phyloP scores from a whole-genome alignment of 352 stramenopile genomes.

The Pythium sp. region DNA sequence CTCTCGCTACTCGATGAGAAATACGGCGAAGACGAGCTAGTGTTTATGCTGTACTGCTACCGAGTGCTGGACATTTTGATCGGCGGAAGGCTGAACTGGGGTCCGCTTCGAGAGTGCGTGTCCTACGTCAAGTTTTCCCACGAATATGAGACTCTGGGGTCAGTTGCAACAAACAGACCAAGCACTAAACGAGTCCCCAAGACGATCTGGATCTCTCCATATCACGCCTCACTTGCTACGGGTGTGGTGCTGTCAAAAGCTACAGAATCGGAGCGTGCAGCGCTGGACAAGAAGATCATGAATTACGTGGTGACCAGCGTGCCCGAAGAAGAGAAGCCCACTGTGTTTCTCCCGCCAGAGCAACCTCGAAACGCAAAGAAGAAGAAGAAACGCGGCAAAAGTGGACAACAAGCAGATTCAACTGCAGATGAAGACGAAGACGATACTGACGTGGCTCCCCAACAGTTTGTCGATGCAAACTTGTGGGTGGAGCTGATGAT shows the following conservation, averaged over 20 bases:
- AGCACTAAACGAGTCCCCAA: conserved; percentile 39
- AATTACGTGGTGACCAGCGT: conserved; percentile 70
- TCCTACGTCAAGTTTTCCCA: conserved; percentile 55
- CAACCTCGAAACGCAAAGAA: conserved; percentile 5
- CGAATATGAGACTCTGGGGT: conserved; percentile 41
- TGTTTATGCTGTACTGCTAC: conserved; percentile 90
- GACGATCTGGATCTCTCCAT: conserved; percentile 79
- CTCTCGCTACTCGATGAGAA: conserved; percentile 91
- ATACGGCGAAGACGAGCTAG: conserved; percentile 89
- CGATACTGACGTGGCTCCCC: conserved; percentile 10
- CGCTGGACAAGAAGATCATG: conserved; percentile 62
- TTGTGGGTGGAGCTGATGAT: conserved; percentile 87
- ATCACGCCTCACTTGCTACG: conserved; percentile 70
- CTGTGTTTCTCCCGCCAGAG: conserved; percentile 37
- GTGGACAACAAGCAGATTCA: background rate
- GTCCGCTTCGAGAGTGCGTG: conserved; percentile 48
- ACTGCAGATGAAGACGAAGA: conserved; percentile 10
- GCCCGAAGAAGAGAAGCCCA: conserved; percentile 48
- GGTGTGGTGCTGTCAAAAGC: conserved; percentile 73
- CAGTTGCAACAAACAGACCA: background rate
- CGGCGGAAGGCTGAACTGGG: conserved; percentile 54
- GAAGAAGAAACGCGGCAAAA: conserved; percentile 12
- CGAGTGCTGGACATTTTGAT: conserved; percentile 74
- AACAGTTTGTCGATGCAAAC: conserved; percentile 72
- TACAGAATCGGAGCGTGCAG: conserved; percentile 49